Base-by-base conservation (phyloP, 441 rosid species). In the Viola pubescens region DNA sequence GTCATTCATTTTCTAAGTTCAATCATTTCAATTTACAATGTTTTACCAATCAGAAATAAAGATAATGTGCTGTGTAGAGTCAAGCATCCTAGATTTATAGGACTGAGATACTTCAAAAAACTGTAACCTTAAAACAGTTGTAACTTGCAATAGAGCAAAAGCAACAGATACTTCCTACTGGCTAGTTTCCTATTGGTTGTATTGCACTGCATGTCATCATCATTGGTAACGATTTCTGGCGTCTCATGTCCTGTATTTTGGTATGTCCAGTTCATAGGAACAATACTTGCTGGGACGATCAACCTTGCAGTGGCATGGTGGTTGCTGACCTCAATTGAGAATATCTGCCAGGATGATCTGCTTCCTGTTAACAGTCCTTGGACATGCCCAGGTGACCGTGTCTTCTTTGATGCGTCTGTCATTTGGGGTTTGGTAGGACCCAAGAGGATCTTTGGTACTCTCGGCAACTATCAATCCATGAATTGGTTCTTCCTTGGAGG, bases 351-450 rank as follows among this genome's bases (percentile, higher is more conserved):
- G 54, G 88, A 84, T 41, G 79, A 86, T 42, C 78, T 82, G 62
- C 84, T 91, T 51, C 89, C 94, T 0, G 50, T 65, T 0, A 68
- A 77, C 69, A 91, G 97, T 74, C 92, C 96, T 10, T 91, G 97
- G 94, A 86, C 92, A 66, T 91, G 97, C 70, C 91, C 96, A 0
- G 58, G 76, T 48, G 94, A 86, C 61, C 66, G 86, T 49, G 94
- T 91, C 64, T 86, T 88, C 86, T 91, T 84, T 54, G 94, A 86
- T 68, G 94, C 96, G 42, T 83, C 92, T 3, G 86, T 84, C 47
- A 91, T 91, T 59, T 88, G 96, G 96, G 94, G 97, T 61, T 57
- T 91, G 68, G 91, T 79, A 3, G 94, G 94, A 59, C 97, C 96
- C 5, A 82, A 67, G 60, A 68, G 88, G 34, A 86, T 86, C 52